phyloP scores from a whole-genome alignment of 2,329 filamentous ascomycete genomes.

The Verruconis gallopava region DNA sequence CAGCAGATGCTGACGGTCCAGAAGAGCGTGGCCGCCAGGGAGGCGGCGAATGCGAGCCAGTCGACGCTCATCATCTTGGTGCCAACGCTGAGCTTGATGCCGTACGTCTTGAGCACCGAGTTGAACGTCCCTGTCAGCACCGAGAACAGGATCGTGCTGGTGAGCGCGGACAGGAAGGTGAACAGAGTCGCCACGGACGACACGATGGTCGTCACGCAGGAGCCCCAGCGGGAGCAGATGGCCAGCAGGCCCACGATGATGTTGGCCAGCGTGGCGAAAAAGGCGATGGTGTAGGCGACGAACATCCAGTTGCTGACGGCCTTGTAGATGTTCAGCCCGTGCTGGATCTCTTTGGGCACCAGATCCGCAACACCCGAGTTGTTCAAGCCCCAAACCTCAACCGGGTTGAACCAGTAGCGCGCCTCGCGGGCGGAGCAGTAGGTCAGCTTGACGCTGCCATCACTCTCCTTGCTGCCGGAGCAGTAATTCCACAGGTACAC shows the following conservation, averaged over 20 bases:
- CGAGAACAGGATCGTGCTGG: constrained; percentile 62
- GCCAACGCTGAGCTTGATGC: constrained; percentile 55
- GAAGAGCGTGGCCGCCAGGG: constrained; percentile 65
- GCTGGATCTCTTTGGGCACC: constrained; percentile 53
- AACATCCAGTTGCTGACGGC: constrained; percentile 71
- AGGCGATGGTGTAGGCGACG: constrained; percentile 63
- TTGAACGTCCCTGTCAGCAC: constrained; percentile 58
- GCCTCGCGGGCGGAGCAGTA: constrained; percentile 59
- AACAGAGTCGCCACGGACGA: constrained; percentile 48
- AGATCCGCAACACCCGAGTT: constrained; percentile 34
- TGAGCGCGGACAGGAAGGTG: constrained; percentile 52
- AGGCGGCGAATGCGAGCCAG: constrained; percentile 72
- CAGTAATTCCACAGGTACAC: constrained; percentile 85
- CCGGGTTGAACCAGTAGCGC: constrained; percentile 62
- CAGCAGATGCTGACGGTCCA: constrained; percentile 90
- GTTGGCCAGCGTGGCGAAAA: constrained; percentile 56
- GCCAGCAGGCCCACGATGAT: constrained; percentile 70
- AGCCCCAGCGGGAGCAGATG: constrained; percentile 69
- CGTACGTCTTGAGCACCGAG: constrained; percentile 54
- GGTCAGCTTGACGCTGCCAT: constrained; percentile 34
- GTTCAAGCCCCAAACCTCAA: constrained; percentile 54
- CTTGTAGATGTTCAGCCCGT: constrained; percentile 59
- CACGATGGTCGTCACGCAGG: constrained; percentile 69
- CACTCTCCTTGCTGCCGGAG: constrained; percentile 43
- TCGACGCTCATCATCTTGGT: constrained; percentile 54